A percentile compares a stretch with the other conserved stretches of the same genome.
phyloP scores from a whole-genome alignment of 768 basidiomycete species.

The Cyathus striatus region DNA sequence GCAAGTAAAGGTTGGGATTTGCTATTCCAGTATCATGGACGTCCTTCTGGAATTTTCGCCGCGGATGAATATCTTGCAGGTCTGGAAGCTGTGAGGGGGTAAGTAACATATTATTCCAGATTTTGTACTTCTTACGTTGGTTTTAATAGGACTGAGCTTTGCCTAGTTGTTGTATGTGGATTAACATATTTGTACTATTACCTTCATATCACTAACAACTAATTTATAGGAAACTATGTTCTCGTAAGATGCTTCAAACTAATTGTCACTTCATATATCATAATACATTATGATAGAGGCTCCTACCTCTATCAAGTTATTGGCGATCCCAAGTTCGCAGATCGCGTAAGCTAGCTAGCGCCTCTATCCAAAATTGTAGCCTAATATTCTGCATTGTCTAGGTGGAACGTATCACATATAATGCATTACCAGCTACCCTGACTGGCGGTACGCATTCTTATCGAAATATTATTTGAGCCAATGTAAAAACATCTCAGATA shows the following conservation, averaged over 20 bases:
- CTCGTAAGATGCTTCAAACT: constrained; percentile 29
- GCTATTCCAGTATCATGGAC: constrained; percentile 53
- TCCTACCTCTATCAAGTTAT: constrained; percentile 53
- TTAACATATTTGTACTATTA: not conserved
- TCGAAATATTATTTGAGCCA: constrained; percentile 7
- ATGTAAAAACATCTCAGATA: constrained; percentile 27
- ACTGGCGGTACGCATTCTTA: constrained; percentile 31
- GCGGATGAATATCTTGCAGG: constrained; percentile 57
- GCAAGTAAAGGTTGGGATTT: constrained; percentile 51
- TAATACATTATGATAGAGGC: constrained; percentile 28
- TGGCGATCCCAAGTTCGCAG: constrained; percentile 46
- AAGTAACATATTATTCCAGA: constrained; percentile 2
- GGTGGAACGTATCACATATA: constrained; percentile 45
- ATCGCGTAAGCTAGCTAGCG: constrained; percentile 33
- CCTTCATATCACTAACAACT: not conserved
- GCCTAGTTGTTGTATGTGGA: constrained; percentile 45
- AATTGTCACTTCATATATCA: not conserved
- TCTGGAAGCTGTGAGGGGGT: constrained; percentile 51
- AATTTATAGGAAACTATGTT: constrained; percentile 52
- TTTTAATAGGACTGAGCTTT: constrained; percentile 43
- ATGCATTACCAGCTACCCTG: constrained; percentile 43
- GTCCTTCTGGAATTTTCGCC: constrained; percentile 49
- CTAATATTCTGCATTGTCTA: constrained; percentile 5
- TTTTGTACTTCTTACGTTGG: not conserved
- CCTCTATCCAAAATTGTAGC: not conserved